Evolutionary conservation across 1,139 yeast genomes (phyloP), one percentile per base, ranked within the genome.

Genomic region (Saccharomyces uvarum): DNA sequence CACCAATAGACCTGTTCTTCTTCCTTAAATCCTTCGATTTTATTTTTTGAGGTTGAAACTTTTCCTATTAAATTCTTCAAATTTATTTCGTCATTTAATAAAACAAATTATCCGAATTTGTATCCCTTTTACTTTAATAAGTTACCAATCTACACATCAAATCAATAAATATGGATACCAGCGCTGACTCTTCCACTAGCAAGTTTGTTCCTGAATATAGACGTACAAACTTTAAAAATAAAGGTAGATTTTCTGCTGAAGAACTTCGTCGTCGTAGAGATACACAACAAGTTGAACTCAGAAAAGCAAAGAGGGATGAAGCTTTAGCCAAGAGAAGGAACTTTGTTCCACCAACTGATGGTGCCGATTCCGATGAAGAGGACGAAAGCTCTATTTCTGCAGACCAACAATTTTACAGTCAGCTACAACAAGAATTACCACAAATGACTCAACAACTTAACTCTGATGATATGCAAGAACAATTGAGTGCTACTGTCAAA

Each of bases 181-280:
- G 38, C n/a, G 6, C 29, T 26, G 54, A 88, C 53, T 93, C 88
- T 66, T 80, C 93, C 52, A 83, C 95, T 55, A 79, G 81, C 65
- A 85, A 93, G 75, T 93, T 88, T 73, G 88, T 93, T 57, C 98
- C 99, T 51, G 99, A 93, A 73, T 95, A 93, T 73, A 89, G 99
- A 74, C 89, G 97, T 74, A 90, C 98, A 52, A 89, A 87, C 70
- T 93, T 88, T 77, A 93, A 95, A 73, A 93, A 93, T 77, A 88
- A 91, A 71, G 91, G 95, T 60, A 83, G 96, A 70, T 95, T 95
- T 72, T 88, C 88, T 69, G 89, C 91, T 59, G 99, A 93, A 72
- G 99, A 93, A 76, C 83, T 93, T 65, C 88, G 99, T 75, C 90
- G 98, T 73, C 86, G 99, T 73, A 86, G 99, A 73, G 99, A 93